Evolutionary conservation across 768 basidiomycete genomes (phyloP).

Genomic region (Podaxis sp.): DNA sequence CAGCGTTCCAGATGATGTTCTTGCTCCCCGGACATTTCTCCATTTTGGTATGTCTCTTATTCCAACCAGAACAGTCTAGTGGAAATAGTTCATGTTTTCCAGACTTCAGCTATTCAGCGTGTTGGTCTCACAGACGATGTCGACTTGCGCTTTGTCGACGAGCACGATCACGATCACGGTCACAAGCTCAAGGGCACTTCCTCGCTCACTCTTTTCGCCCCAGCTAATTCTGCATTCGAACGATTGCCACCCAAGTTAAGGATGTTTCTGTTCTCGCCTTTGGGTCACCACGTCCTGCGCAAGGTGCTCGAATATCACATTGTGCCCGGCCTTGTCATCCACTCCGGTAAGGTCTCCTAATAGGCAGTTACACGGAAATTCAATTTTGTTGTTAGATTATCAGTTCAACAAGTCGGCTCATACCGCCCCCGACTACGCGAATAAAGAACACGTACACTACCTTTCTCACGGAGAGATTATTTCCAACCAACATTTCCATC

Average conservation of each 20-base stretch:
- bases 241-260: conserved; percentile 48
- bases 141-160: conserved; percentile 43
- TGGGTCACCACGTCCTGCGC: conserved; percentile 46
- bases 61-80: not conserved
- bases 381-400: conserved; percentile 21
- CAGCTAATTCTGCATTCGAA: conserved; percentile 46
- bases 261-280: conserved; percentile 59
- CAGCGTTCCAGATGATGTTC: conserved; percentile 48
- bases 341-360: conserved; percentile 38
- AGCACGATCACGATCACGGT: conserved; percentile 30
- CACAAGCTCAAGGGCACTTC: conserved; percentile 42
- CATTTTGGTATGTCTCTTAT: conserved; percentile 37
- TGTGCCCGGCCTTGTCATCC: conserved; percentile 45
- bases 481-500: conserved; percentile 31
- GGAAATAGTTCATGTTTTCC: not conserved
- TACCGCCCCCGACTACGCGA: not conserved
- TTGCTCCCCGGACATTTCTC: conserved; percentile 42
- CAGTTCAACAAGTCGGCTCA: conserved; percentile 27
- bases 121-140: conserved; percentile 41
- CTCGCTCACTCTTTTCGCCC: conserved; percentile 55
- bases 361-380: not conserved
- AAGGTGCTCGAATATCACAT: conserved; percentile 61
- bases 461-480: conserved; percentile 26
- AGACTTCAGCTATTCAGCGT: conserved; percentile 60
- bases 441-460: not conserved